Evolutionary conservation across 1,139 yeast species (phyloP), one percentile per base, ranked within the genome.

Genomic region (Sugiyamaella pinicola): DNA sequence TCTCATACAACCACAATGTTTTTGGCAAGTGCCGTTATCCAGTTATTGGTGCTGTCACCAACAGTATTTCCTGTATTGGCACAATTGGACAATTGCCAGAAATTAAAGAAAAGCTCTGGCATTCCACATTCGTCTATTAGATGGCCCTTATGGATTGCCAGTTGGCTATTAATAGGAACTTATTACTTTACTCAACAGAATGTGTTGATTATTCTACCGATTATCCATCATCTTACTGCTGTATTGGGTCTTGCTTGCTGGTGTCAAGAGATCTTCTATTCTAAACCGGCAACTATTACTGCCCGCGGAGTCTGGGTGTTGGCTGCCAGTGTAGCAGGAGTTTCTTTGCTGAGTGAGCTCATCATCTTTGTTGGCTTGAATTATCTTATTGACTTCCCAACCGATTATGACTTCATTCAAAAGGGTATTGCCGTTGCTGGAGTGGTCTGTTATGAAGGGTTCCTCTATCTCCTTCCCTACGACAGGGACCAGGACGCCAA

Each of bases 41-140:
- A 49, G 18, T n/a, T 49, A 17, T 28, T 49, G 19, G 52, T 41
- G 22, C 39, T 43, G 21, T 33, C 45, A 29, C 53, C 61, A 9
- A 47, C 52, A 24, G 34, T 53, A n/a, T 56, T 58, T 41, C 61
- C 61, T 7, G 34, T 54, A 9, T 38, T 58, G 38, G 59, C 54
- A 13, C 59, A 56, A 34, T 44, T 58, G 19, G 58, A 58, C 26
- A 51, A 51, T 17, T 46, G 55, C 15, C 38, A 45, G 24, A 35
- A 51, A 17, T 45, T 44, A 15, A 52, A 48, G 22, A 34, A 33
- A n/a, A 33, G 43, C 7, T 40, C 55, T 4, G 56, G 54, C 10
- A 26, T 56, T 9, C 55, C 59, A 3, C 40, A 44, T 47, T 22
- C 35, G 12, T 21, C 29, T 24, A 24, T 41, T 21, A 39, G 57